Percentiles rank a stretch among this genome's conserved stretches.
phyloP scores from a whole-genome alignment of 257 asterid genomes.

The Nicotiana sylvestris region DNA sequence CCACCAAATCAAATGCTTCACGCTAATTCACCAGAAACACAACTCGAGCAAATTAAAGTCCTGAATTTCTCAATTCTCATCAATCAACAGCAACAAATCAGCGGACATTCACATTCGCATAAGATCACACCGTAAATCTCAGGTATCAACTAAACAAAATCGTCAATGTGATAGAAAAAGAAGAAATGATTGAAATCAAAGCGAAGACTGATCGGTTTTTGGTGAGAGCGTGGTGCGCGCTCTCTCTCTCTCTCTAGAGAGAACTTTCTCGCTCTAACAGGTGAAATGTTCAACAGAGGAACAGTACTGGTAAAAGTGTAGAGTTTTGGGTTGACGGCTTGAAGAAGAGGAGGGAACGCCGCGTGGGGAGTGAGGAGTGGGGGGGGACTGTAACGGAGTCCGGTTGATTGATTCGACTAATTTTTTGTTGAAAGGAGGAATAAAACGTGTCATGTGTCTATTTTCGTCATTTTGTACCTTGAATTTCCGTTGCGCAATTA shows the following conservation, averaged over 20 bases:
- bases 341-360: constrained; percentile 13
- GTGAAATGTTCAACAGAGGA: constrained; percentile 9
- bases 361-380: not conserved
- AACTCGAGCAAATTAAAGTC: not conserved
- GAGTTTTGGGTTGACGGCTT: not conserved
- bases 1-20: constrained; percentile 8
- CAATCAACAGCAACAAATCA: constrained; percentile 4
- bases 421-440: not conserved
- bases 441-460: not conserved
- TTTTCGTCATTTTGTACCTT: not conserved
- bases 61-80: not conserved
- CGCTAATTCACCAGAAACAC: constrained; percentile 1
- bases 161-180: not conserved
- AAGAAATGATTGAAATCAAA: not conserved
- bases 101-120: not conserved
- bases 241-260: not conserved
- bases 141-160: not conserved
- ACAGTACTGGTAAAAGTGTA: not conserved
- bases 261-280: constrained; percentile 7
- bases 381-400: not conserved
- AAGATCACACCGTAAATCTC: not conserved
- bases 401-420: not conserved
- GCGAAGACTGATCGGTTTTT: not conserved
- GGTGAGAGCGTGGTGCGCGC: too few relatives aligned
- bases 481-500: not conserved